Evolutionary conservation across 1,139 yeast species (phyloP).

Genomic region (Geotrichum fermentans): DNA sequence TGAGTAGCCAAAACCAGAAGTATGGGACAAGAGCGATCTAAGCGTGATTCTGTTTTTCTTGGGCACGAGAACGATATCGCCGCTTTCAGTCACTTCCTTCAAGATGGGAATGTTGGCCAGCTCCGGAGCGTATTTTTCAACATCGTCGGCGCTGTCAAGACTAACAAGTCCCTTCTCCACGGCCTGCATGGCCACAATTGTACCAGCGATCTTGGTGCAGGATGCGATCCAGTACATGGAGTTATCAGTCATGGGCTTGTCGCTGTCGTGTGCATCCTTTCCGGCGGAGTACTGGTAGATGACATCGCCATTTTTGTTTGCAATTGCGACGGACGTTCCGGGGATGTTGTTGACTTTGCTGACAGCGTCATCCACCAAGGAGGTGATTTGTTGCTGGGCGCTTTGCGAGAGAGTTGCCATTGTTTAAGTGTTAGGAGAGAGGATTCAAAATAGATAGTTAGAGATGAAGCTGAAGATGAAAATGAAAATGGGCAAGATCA

Average conservation of each 20-base stretch:
- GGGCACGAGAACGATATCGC: conserved; percentile 38
- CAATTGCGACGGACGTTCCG: conserved; percentile 18
- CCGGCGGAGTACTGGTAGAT: conserved; percentile 25
- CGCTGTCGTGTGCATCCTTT: conserved; percentile 26
- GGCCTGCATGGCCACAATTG: conserved; percentile 45
- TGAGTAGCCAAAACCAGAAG: conserved; percentile 34
- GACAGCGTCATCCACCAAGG: conserved; percentile 15
- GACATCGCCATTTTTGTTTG: conserved; percentile 20
- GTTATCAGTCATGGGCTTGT: conserved; percentile 32
- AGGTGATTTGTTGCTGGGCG: conserved; percentile 7
- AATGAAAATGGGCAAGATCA: too few species aligned
- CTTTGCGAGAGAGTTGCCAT: conserved; percentile 19
- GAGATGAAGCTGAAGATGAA: background rate
- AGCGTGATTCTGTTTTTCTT: conserved; percentile 43
- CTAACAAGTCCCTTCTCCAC: conserved; percentile 45
- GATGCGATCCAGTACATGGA: conserved; percentile 43
- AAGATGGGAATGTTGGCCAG: conserved; percentile 43
- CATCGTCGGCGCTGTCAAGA: conserved; percentile 39
- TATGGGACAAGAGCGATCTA: conserved; percentile 48
- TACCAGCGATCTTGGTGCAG: conserved; percentile 48
- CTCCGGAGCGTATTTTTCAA: conserved; percentile 41
- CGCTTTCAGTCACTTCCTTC: conserved; percentile 40
- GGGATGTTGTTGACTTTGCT: conserved; percentile 16
- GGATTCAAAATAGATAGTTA: background rate
- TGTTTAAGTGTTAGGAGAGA: background rate